These are phyloP conservation scores for Neurospora sp. DNA, from an alignment of 495 filamentous ascomycete genomes.

Conservation along the genomic window DNA sequence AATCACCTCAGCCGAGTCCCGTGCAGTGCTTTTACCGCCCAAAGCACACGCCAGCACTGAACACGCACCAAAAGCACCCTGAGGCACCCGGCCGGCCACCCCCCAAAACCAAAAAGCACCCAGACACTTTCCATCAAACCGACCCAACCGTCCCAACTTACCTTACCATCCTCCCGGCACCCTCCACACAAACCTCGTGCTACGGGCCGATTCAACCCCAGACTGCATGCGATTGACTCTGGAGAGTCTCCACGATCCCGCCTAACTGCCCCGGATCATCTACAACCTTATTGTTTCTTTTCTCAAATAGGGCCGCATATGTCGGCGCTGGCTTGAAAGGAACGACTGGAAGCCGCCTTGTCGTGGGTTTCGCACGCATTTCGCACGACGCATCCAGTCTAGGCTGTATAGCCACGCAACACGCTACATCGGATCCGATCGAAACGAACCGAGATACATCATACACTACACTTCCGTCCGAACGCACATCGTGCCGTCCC, in stretches of 20 bases:
- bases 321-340: slow-evolving; percentile 6
- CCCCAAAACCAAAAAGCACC: background rate
- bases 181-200: slow-evolving; percentile 8
- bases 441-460: background rate
- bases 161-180: slow-evolving; percentile 6
- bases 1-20: background rate
- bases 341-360: background rate
- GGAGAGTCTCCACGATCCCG: slow-evolving; percentile 24
- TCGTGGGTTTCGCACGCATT: background rate
- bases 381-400: background rate
- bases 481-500: slow-evolving; percentile 2
- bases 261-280: slow-evolving; percentile 11
- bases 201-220: slow-evolving; percentile 26
- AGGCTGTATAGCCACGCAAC: background rate
- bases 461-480: background rate
- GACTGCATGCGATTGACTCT: slow-evolving; percentile 16
- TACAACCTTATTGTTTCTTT: slow-evolving; percentile 10
- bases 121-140: background rate
- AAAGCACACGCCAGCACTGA: background rate
- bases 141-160: background rate
- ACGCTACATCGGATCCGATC: background rate
- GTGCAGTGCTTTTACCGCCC: background rate
- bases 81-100: background rate
- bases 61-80: background rate
- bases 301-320: slow-evolving; percentile 15